A percentile compares a stretch with the other conserved stretches of the same genome.
These are phyloP conservation scores for Sugiyamaella novakii DNA, from an alignment of 1,139 yeast genomes.

Conservation along the genomic window DNA sequence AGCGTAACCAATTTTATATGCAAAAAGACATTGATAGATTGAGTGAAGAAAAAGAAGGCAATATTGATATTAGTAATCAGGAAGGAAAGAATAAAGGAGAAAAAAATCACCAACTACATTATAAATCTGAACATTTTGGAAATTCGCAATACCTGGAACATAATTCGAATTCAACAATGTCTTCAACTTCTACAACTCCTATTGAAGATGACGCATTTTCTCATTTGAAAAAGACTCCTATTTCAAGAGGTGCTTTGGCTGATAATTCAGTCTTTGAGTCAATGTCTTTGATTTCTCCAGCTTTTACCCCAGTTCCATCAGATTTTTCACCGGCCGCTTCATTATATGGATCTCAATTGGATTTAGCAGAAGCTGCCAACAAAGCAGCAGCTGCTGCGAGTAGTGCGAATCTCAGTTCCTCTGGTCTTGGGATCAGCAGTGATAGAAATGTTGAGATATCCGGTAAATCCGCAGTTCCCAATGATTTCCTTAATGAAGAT, in stretches of 20 bases:
- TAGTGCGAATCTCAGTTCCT: neutral
- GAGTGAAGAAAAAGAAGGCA: no score
- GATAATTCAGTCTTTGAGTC: conserved; percentile 28
- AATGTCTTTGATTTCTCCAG: conserved; percentile 43
- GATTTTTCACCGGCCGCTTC: conserved; percentile 26
- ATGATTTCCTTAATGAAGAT: conserved; percentile 1
- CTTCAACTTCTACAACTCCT: conserved; percentile 3
- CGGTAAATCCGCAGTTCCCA: neutral
- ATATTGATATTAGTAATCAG: no score
- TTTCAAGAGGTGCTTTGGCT: conserved; percentile 5
- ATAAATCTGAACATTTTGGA: neutral
- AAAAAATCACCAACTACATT: neutral
- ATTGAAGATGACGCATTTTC: neutral
- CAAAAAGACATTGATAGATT: neutral
- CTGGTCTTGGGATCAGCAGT: neutral
- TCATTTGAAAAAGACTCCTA: neutral
- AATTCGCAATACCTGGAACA: neutral
- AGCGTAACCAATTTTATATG: neutral
- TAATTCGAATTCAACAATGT: neutral
- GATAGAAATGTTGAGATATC: neutral
- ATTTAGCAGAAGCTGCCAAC: conserved; percentile 20
- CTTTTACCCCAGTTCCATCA: conserved; percentile 37
- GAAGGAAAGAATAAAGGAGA: neutral
- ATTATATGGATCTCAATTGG: conserved; percentile 24
- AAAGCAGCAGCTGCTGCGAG: conserved; percentile 15